These are phyloP conservation scores for Plasmodium coatneyi DNA, from an alignment of 169 alveolate genomes.

Conservation along the genomic window DNA sequence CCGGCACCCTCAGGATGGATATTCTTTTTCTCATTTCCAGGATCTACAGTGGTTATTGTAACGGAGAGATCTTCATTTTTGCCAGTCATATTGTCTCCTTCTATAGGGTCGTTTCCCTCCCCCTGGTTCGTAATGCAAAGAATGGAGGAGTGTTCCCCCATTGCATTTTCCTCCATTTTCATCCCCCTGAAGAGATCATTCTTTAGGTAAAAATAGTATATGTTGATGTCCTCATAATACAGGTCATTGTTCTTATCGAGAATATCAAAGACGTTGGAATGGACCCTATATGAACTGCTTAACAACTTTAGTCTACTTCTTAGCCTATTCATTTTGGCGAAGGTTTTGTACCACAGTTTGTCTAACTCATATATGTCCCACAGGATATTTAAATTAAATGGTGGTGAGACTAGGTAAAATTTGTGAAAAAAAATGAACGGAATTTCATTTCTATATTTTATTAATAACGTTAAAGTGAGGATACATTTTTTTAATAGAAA, in stretches of 20 bases:
- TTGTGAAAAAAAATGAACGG: slow-evolving; percentile 85
- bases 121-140: slow-evolving; percentile 18
- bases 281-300: neutral
- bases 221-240: slow-evolving; percentile 56
- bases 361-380: slow-evolving; percentile 88
- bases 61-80: neutral
- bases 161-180: neutral
- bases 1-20: neutral
- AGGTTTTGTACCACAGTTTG: slow-evolving; percentile 37
- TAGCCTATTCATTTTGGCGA: slow-evolving; percentile 12
- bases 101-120: neutral
- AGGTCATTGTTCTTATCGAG: slow-evolving; percentile 32
- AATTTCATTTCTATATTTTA: slow-evolving; percentile 84
- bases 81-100: neutral
- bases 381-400: slow-evolving; percentile 82
- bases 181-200: neutral
- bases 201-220: slow-evolving; percentile 39
- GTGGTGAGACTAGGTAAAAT: slow-evolving; percentile 85
- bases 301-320: slow-evolving; percentile 11
- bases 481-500: slow-evolving; percentile 73
- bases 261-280: neutral
- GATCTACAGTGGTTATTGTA: neutral
- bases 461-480: slow-evolving; percentile 80
- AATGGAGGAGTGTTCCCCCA: neutral
- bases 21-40: neutral